These are phyloP conservation scores for Westerdykella sp. DNA, from an alignment of 2,329 filamentous ascomycete species.

Conservation along the genomic window DNA sequence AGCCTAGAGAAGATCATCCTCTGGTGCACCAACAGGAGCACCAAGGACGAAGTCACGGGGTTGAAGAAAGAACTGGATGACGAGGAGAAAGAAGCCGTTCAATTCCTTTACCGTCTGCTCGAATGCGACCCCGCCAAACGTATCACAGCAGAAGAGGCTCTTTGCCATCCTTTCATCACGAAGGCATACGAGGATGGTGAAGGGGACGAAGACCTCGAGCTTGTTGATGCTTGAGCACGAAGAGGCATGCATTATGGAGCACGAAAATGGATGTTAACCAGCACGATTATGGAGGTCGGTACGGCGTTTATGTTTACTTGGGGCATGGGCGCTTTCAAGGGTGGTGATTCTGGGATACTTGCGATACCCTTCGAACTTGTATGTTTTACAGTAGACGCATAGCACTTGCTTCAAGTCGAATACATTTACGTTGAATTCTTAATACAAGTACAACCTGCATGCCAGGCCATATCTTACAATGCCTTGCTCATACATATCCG, in stretches of 20 bases:
- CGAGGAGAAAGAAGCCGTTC: constrained; percentile 67
- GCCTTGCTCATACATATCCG: not conserved
- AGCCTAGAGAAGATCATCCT: constrained; percentile 87
- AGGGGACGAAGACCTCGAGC: constrained; percentile 32
- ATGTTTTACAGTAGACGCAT: constrained; percentile 10
- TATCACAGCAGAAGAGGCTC: constrained; percentile 68
- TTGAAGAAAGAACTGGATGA: constrained; percentile 49
- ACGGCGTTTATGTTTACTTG: not conserved
- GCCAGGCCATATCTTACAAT: constrained; percentile 8
- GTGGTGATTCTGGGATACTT: constrained; percentile 5
- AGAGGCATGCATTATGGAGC: not conserved
- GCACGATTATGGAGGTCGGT: not conserved
- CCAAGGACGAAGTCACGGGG: constrained; percentile 47
- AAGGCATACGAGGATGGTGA: constrained; percentile 26
- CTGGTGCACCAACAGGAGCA: constrained; percentile 80
- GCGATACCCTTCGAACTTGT: constrained; percentile 28
- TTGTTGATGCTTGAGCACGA: constrained; percentile 17
- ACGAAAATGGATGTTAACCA: not conserved
- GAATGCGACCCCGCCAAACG: constrained; percentile 69
- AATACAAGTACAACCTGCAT: constrained; percentile 1
- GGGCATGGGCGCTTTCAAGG: not conserved
- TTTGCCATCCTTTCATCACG: constrained; percentile 63
- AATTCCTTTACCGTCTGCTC: constrained; percentile 66
- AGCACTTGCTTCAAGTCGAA: constrained; percentile 1
- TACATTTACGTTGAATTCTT: constrained; percentile 2